A percentile compares a stretch with the other conserved stretches of the same genome.
These are phyloP conservation scores for Lasiosphaeris hirsuta DNA, from an alignment of 495 filamentous ascomycete species.

Conservation along the genomic window DNA sequence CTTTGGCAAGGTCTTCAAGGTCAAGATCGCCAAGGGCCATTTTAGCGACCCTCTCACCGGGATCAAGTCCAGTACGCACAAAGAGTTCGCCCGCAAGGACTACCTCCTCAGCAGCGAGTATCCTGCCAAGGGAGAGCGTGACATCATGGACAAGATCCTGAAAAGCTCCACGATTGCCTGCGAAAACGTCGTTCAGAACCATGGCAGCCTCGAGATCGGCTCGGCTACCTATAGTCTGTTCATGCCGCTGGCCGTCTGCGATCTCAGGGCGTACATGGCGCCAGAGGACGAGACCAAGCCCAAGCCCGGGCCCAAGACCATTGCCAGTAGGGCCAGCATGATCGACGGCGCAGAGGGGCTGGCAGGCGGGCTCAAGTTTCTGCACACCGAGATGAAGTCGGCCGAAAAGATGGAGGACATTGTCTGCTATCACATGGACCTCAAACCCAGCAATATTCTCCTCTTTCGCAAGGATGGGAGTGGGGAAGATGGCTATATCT, in stretches of 20 bases:
- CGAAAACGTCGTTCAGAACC: constrained; percentile 33
- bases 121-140: constrained; percentile 18
- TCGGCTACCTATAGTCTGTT: constrained; percentile 33
- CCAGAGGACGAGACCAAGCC: constrained; percentile 10
- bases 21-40: constrained; percentile 35
- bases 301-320: not conserved
- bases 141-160: constrained; percentile 34
- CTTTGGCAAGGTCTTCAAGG: constrained; percentile 32
- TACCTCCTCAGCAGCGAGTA: constrained; percentile 22
- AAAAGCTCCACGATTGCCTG: constrained; percentile 18
- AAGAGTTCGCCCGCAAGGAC: constrained; percentile 26
- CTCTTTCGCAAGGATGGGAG: constrained; percentile 27
- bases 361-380: constrained; percentile 34
- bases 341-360: constrained; percentile 29
- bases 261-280: constrained; percentile 31
- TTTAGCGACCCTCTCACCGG: constrained; percentile 21
- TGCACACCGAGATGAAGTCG: constrained; percentile 33
- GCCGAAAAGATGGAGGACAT: constrained; percentile 21
- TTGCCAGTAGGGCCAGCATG: constrained; percentile 23
- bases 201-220: constrained; percentile 30
- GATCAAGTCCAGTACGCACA: constrained; percentile 17
- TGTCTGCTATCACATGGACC: constrained; percentile 39
- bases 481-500: constrained; percentile 20
- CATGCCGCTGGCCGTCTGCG: constrained; percentile 37
- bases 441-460: constrained; percentile 38